Evolutionary conservation across 768 basidiomycete genomes (phyloP), one percentile per base, ranked within the genome.

Genomic region (Leccinum subtestaceum): DNA sequence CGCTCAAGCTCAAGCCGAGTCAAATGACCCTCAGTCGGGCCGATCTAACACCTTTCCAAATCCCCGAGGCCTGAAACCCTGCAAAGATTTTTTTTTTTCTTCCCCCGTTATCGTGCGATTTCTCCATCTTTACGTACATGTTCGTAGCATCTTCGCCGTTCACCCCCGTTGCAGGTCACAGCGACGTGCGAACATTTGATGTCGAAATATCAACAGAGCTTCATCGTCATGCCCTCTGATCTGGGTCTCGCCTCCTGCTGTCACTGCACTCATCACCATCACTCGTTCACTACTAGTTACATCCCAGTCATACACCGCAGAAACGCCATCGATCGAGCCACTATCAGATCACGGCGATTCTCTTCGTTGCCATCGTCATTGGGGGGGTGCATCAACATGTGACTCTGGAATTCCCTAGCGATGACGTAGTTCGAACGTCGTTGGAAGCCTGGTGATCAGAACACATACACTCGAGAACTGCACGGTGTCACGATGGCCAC

Each of bases 391-490:
- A 40, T n/a, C 38, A 40, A 40, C 36, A 34, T 23, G 45, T 43
- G 25, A 15, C 36, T n/a, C 9, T 40, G 43, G 17, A 12, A 13
- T 32, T 21, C 13, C 21, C 27, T 53, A 2, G 1, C 11, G 0
- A 17, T 19, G 51, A n/a, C 32, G 27, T 52, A 53, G 55, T 19
- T 21, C 1, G 17, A 1, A 34, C 21, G n/a, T 52, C 50, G 19
- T 21, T 32, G 62, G 46, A 49, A 51, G 38, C n/a, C 5, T 23
- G 46, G 52, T 50, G 62, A 23, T 23, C 46, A 47, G 46, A 32
- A 46, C 29, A 12, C 15, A 34, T 34, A 43, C 31, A 27, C 7
- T 23, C 19, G 8, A 5, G 27, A 4, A 21, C 29, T 23, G 32
- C 23, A 10, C 17, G 5, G 25, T 23, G 17, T 10, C 32, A 19